These are phyloP conservation scores for Furcasterigmium sp. DNA, from an alignment of 2,329 filamentous ascomycete genomes.

Conservation along the genomic window DNA sequence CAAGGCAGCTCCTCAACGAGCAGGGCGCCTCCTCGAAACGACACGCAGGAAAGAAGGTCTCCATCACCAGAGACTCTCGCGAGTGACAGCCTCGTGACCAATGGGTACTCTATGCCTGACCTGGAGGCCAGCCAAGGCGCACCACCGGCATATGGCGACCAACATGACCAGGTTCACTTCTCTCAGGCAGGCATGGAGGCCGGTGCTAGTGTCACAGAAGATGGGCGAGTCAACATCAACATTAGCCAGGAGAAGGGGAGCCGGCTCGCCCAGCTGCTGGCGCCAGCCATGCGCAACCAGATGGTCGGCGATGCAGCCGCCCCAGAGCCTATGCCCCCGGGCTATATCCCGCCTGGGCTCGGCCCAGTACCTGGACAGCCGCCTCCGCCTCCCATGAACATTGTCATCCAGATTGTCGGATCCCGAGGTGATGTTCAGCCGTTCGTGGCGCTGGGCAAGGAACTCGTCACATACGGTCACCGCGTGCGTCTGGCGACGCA, in stretches of 20 bases:
- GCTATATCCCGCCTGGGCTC: conserved; percentile 69
- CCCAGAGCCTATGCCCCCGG: conserved; percentile 49
- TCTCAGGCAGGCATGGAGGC: conserved; percentile 59
- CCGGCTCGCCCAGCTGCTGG: conserved; percentile 61
- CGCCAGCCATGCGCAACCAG: conserved; percentile 56
- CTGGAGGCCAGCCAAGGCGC: conserved; percentile 34
- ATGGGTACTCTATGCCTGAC: conserved; percentile 34
- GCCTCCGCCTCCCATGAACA: conserved; percentile 56
- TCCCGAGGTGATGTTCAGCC: conserved; percentile 73
- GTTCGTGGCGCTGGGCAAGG: conserved; percentile 64
- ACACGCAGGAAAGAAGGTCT: background rate
- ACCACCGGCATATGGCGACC: conserved; percentile 56
- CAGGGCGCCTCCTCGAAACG: background rate
- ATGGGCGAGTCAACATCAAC: conserved; percentile 75
- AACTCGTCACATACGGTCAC: conserved; percentile 62
- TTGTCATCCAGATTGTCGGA: conserved; percentile 72
- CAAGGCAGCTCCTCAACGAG: too few species aligned
- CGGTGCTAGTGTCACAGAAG: conserved; percentile 57
- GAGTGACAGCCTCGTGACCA: conserved; percentile 22
- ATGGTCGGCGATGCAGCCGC: conserved; percentile 38
- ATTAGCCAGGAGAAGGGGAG: conserved; percentile 63
- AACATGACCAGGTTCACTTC: conserved; percentile 51
- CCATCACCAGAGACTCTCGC: background rate
- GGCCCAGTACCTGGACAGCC: conserved; percentile 56
- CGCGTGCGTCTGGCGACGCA: conserved; percentile 72